Conservation (phyloP, 129 eudicot species). For the Flaveria sonorensis region DNA sequence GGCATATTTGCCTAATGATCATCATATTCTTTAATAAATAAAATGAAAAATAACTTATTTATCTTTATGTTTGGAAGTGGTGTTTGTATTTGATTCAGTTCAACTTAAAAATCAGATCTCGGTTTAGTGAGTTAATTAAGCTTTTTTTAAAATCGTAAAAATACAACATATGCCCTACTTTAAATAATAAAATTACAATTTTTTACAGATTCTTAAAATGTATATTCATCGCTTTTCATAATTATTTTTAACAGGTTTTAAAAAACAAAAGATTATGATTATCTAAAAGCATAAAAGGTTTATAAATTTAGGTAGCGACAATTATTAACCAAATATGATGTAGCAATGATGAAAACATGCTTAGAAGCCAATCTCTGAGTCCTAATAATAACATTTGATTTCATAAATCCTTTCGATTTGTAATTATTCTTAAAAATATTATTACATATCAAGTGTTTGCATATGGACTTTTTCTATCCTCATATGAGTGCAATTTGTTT, state of each 20-base stretch:
- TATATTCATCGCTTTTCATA: background rate
- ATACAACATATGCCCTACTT: background rate
- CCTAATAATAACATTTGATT: background rate
- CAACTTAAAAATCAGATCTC: background rate
- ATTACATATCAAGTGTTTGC: background rate
- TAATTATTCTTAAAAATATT: background rate
- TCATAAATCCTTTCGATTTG: background rate
- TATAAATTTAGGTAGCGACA: slow-evolving; percentile 14
- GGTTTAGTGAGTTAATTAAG: too few relatives aligned
- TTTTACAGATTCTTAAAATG: background rate
- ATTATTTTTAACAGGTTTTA: background rate
- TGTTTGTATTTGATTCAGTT: too few relatives aligned
- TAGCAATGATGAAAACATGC: slow-evolving; percentile 40
- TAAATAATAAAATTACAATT: too few relatives aligned
- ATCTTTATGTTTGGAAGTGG: too few relatives aligned
- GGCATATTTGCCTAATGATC: background rate
- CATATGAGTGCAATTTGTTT: background rate
- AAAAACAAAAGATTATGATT: background rate
- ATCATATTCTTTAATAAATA: background rate
- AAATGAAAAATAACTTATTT: too few relatives aligned
- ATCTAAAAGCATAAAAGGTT: background rate
- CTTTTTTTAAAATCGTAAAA: background rate
- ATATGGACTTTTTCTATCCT: background rate
- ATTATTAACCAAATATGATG: slow-evolving; percentile 17
- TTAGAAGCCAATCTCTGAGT: slow-evolving; percentile 31